Percentiles rank a stretch among this genome's conserved stretches.
These are phyloP conservation scores for Candida sp. DNA, from an alignment of 1,139 yeast genomes.

Conservation along the genomic window DNA sequence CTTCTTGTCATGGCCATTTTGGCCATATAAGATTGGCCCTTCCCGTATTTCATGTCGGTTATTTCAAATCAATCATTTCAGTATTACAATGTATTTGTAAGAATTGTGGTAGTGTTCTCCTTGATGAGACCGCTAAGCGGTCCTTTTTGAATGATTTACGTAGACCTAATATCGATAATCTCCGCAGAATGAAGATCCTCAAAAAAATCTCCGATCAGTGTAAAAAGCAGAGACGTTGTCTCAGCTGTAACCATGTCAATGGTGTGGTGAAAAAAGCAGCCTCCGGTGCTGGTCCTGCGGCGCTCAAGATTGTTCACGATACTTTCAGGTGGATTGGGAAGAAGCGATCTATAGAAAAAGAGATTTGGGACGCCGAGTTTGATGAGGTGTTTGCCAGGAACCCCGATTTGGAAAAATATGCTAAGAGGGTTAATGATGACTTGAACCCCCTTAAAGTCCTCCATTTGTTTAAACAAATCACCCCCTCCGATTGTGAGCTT, in stretches of 20 bases:
- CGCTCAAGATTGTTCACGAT: constrained; percentile 92
- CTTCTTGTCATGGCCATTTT: constrained; percentile 97
- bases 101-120: constrained; percentile 73
- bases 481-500: constrained; percentile 86
- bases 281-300: constrained; percentile 86
- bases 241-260: constrained; percentile 81
- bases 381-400: constrained; percentile 64
- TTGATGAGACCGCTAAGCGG: constrained; percentile 71
- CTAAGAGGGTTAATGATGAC: constrained; percentile 88
- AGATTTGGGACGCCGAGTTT: constrained; percentile 82
- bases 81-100: constrained; percentile 93
- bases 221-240: constrained; percentile 90
- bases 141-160: constrained; percentile 72
- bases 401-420: constrained; percentile 88
- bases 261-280: constrained; percentile 99
- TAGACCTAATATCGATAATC: constrained; percentile 85
- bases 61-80: constrained; percentile 86
- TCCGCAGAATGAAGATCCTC: constrained; percentile 85
- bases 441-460: constrained; percentile 89
- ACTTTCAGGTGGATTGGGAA: constrained; percentile 96
- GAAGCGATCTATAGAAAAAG: constrained; percentile 81
- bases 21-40: constrained; percentile 91
- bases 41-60: constrained; percentile 98
- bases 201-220: constrained; percentile 88
- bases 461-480: constrained; percentile 80